Base-by-base conservation (phyloP, 2,329 filamentous ascomycete species). In the Neofusicoccum kwambonambiense region DNA sequence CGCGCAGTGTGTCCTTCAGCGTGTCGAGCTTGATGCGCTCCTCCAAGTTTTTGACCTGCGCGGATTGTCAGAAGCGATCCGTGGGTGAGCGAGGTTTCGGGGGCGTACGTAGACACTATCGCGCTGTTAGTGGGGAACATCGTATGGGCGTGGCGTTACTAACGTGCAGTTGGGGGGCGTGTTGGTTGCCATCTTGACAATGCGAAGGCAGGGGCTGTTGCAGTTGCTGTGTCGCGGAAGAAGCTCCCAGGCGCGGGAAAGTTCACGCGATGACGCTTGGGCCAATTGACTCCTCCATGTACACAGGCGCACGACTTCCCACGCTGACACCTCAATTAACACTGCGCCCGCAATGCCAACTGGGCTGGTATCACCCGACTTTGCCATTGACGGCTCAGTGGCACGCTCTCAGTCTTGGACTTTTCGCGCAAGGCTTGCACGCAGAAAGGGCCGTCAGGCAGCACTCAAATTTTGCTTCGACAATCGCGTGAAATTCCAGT, bases 21-120 rank as follows among this genome's bases (percentile, higher is more conserved):
- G 87, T 80, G 39, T 93, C 89, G 65, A 91, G 84, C 77, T 96
- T 97, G 78, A 96, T 89, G 74, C 90, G 88, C 83, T 98, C 95
- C 79, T 97, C 92, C 66, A 99, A 88, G 76, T 97, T 97, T 72
- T 90, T 91, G 68, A 86, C 81, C 63, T 65, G 63, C 39, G 27
- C 22, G 22, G 37, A 22, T 11, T 50, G 42, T 65, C 50, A 65
- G 63, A 22, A 50, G 12, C 9, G 27, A 7, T 22, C 9, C 2
- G 27, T 17, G 12, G 9, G 3, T 61, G 44, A 13, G 9, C 27
- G 11, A 31, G 39, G 42, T 8, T 39, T 42, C 15, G 50, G 3
- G 7, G n/a, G 22, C 56, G 27, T 60, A 64, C 61, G 50, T 64
- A 64, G 31, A 64, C 61, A 27, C 61, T 64, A 12, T 9, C 2